Evolutionary conservation across 2,329 filamentous ascomycete species (phyloP).

Genomic region (Teratosphaeria gauchensis): DNA sequence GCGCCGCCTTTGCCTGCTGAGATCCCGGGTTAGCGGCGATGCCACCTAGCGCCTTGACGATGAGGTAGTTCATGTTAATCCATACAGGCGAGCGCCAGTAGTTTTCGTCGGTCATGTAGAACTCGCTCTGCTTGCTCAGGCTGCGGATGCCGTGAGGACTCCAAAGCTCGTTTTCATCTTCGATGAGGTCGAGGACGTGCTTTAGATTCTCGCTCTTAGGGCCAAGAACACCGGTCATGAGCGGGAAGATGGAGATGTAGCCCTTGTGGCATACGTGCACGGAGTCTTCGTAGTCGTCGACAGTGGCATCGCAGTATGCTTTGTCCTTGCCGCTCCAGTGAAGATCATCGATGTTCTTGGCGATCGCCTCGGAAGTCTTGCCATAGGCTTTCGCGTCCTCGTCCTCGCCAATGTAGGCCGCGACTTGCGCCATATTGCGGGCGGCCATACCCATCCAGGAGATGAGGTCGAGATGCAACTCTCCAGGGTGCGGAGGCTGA

Average conservation of each 20-base stretch:
- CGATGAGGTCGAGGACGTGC: constrained; percentile 65
- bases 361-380: constrained; percentile 65
- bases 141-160: constrained; percentile 81
- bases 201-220: constrained; percentile 65
- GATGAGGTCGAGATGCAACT: constrained; percentile 89
- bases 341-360: constrained; percentile 78
- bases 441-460: constrained; percentile 98
- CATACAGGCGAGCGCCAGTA: constrained; percentile 94
- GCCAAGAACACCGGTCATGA: constrained; percentile 71
- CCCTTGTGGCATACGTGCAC: constrained; percentile 89
- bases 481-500: constrained; percentile 87
- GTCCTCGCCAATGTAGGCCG: constrained; percentile 59
- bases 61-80: constrained; percentile 94
- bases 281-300: constrained; percentile 91
- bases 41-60: constrained; percentile 63
- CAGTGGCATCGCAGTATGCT: constrained; percentile 87
- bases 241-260: constrained; percentile 88
- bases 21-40: constrained; percentile 57
- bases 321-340: constrained; percentile 79
- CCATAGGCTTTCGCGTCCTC: constrained; percentile 69
- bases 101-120: constrained; percentile 87
- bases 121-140: constrained; percentile 69
- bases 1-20: constrained; percentile 56
- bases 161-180: constrained; percentile 78
- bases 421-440: constrained; percentile 71